Evolutionary conservation across 2,329 filamentous ascomycete species (phyloP).

Genomic region (Talaromyces sp.): DNA sequence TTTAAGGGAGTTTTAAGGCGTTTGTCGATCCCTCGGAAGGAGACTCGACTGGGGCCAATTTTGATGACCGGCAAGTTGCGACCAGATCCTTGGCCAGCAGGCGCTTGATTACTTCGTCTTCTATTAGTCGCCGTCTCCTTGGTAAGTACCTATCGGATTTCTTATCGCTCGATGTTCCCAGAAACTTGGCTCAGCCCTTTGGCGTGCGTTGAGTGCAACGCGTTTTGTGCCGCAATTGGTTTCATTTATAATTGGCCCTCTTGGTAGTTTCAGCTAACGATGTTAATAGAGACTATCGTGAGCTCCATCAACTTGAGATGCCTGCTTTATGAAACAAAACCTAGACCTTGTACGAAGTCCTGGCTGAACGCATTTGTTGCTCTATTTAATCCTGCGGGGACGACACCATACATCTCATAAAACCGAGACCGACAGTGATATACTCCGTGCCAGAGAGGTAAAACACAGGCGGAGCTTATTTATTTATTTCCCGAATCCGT

Average conservation of each 20-base stretch:
- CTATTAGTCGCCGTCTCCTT: not conserved
- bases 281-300: not conserved
- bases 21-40: not conserved
- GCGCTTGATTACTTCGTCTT: no score
- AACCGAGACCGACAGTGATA: not conserved
- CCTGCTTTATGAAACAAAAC: not conserved
- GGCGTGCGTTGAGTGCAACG: not conserved
- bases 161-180: not conserved
- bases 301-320: not conserved
- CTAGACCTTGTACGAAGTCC: not conserved
- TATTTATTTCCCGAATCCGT: not conserved
- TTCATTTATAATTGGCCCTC: not conserved
- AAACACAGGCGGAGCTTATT: not conserved
- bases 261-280: not conserved
- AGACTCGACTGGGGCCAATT: not conserved
- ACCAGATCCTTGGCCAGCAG: no score
- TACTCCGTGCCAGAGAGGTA: not conserved
- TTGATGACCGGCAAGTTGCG: no score
- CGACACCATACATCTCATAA: not conserved
- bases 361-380: not conserved
- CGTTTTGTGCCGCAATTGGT: not conserved
- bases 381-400: not conserved
- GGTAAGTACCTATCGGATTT: not conserved
- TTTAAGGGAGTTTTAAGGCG: not conserved
- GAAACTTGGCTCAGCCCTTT: not conserved